These are phyloP conservation scores for Coleophoma crateriformis DNA, from an alignment of 2,329 filamentous ascomycete genomes.

Conservation along the genomic window DNA sequence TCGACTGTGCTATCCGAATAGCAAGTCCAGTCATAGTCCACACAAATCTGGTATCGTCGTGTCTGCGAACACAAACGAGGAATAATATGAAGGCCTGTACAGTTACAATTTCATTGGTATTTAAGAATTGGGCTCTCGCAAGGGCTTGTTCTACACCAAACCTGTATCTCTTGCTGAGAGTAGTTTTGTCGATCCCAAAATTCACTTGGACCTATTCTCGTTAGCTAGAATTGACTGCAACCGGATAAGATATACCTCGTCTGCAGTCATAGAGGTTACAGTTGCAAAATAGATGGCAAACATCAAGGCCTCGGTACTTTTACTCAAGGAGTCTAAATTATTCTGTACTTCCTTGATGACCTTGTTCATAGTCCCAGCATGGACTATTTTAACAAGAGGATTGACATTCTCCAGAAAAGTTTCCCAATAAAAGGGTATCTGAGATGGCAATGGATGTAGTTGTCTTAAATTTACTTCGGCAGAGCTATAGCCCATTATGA, in stretches of 20 bases:
- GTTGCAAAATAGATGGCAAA: conserved; percentile 53
- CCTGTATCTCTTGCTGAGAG: conserved; percentile 41
- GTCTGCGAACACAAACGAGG: conserved; percentile 45
- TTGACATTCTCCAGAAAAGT: conserved; percentile 71
- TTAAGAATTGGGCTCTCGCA: conserved; percentile 47
- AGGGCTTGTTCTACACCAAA: conserved; percentile 50
- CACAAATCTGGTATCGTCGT: conserved; percentile 33
- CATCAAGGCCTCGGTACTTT: conserved; percentile 38
- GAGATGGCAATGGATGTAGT: conserved; percentile 60
- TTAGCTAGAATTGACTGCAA: conserved; percentile 4
- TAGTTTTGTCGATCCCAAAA: conserved; percentile 35
- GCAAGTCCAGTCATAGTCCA: conserved; percentile 56
- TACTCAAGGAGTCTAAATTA: conserved; percentile 49
- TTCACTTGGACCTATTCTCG: conserved; percentile 20
- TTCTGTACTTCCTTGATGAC: conserved; percentile 55
- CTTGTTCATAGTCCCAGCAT: conserved; percentile 60
- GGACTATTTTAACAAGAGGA: conserved; percentile 65
- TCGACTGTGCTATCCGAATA: conserved; percentile 51
- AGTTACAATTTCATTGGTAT: conserved; percentile 46
- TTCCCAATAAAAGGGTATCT: conserved; percentile 64
- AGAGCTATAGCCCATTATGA: conserved; percentile 68
- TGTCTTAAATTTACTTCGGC: conserved; percentile 60
- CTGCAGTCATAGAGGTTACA: conserved; percentile 32
- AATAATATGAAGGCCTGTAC: conserved; percentile 51
- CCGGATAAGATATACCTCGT: conserved; percentile 19